These are phyloP conservation scores for Saccharomycopsis amapae DNA, from an alignment of 805 yeast species.

Conservation along the genomic window DNA sequence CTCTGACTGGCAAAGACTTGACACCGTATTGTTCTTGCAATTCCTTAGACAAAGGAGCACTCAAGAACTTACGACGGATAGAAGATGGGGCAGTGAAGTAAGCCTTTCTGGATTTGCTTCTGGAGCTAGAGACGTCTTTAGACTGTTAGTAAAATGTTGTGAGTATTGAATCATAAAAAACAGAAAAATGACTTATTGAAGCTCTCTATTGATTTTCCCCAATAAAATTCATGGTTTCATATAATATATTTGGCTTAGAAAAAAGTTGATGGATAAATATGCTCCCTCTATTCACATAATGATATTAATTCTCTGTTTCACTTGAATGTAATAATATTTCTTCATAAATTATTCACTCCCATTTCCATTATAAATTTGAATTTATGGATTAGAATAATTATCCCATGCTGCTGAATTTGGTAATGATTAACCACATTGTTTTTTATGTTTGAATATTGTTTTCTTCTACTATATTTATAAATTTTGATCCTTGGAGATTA, in stretches of 20 bases:
- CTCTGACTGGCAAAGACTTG: conserved; percentile 94
- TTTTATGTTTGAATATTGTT: neutral
- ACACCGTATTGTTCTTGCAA: conserved; percentile 95
- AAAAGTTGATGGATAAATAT: no score
- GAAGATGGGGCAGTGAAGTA: conserved; percentile 97
- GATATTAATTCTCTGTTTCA: no score
- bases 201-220: neutral
- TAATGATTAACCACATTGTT: no score
- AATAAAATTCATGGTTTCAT: neutral
- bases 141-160: conserved; percentile 2
- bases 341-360: no score
- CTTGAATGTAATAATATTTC: no score
- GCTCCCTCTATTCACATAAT: no score
- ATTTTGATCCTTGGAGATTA: neutral
- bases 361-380: no score
- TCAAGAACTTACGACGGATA: conserved; percentile 86
- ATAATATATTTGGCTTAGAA: no score
- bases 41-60: conserved; percentile 99
- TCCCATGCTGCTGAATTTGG: neutral
- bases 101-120: conserved; percentile 99
- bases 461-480: neutral
- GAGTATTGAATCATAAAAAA: neutral
- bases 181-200: neutral
- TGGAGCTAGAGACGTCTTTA: conserved; percentile 95
- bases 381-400: no score